These are phyloP conservation scores for Hypomyces perniciosus DNA, from an alignment of 2,329 filamentous ascomycete genomes.

Conservation along the genomic window DNA sequence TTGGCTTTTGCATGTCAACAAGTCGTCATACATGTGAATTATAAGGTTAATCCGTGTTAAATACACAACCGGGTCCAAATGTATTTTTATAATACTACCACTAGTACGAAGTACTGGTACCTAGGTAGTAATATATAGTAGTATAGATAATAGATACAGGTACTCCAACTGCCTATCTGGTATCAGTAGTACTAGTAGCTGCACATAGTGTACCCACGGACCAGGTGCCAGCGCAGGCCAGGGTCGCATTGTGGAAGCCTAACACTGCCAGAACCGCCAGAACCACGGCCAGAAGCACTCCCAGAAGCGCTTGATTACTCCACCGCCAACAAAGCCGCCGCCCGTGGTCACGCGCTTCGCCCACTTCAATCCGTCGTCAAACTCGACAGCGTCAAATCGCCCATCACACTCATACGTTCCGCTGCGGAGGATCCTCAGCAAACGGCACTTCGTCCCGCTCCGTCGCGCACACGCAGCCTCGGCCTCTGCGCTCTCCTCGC, in stretches of 20 bases:
- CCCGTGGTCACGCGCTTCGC: slow-evolving; percentile 34
- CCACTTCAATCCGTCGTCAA: slow-evolving; percentile 27
- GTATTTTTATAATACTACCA: no score
- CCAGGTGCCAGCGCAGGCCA: background rate
- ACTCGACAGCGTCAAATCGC: background rate
- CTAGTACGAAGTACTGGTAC: no score
- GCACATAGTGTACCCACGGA: no score
- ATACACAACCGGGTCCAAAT: no score
- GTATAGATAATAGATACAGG: no score
- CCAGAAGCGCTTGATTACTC: background rate
- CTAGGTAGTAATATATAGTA: no score
- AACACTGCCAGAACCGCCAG: background rate
- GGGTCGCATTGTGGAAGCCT: background rate
- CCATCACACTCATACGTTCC: background rate
- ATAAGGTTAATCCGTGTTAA: no score
- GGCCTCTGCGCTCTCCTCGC: background rate
- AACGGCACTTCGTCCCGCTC: no score
- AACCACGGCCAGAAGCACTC: background rate
- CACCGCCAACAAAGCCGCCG: slow-evolving; percentile 16
- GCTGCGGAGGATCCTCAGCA: background rate
- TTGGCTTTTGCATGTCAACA: no score
- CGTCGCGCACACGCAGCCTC: slow-evolving; percentile 3
- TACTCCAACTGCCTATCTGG: no score
- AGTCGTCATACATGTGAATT: no score
- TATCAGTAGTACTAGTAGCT: no score